A percentile compares a stretch with the other conserved stretches of the same genome.
phyloP scores from a whole-genome alignment of 306 rosid genomes.

The Castanea sativa region DNA sequence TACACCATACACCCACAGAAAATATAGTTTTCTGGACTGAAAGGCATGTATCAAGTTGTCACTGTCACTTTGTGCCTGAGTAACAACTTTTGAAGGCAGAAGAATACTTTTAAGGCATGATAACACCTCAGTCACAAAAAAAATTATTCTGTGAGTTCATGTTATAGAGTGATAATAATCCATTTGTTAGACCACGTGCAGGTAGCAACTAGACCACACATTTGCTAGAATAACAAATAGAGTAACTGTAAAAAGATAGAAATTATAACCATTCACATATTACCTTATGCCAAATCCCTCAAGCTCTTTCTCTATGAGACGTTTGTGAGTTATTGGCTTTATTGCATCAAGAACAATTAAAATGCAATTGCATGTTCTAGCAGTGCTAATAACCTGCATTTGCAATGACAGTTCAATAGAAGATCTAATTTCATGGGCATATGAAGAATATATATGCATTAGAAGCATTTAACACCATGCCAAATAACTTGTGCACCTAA shows the following conservation, averaged over 20 bases:
- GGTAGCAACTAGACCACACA: not conserved
- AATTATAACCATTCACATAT: constrained; percentile 18
- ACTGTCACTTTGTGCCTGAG: not conserved
- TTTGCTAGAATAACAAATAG: not conserved
- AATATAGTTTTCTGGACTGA: not conserved
- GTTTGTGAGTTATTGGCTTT: constrained; percentile 97
- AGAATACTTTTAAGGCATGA: not conserved
- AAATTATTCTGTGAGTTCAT: not conserved
- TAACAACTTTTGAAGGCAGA: not conserved
- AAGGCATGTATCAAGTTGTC: not conserved
- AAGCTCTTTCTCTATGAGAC: constrained; percentile 92
- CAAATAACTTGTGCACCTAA: not conserved
- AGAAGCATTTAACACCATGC: constrained; percentile 9
- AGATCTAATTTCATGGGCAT: constrained; percentile 3
- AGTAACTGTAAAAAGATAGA: constrained; percentile 6
- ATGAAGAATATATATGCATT: constrained; percentile 3
- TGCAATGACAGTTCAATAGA: constrained; percentile 21
- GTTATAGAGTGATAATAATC: not conserved
- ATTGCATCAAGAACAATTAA: constrained; percentile 97
- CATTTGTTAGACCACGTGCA: not conserved
- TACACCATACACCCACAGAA: not conserved
- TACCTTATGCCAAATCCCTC: constrained; percentile 99
- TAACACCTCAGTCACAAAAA: not conserved
- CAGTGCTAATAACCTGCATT: constrained; percentile 94
- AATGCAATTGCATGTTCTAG: constrained; percentile 98